phyloP scores from a whole-genome alignment of 306 rosid species.

The Citrullus amarus region DNA sequence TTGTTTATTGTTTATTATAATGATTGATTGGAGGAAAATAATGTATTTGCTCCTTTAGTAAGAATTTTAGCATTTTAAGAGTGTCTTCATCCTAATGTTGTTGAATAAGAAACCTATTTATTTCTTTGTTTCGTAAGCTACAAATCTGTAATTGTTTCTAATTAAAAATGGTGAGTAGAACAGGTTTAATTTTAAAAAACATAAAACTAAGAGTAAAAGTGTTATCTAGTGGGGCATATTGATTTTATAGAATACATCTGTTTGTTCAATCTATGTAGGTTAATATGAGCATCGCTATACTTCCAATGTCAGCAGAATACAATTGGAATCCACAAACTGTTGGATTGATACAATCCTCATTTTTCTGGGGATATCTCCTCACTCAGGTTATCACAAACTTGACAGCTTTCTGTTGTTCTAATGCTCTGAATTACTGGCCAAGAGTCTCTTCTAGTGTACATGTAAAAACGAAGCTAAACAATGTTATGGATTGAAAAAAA shows the following conservation, averaged over 20 bases:
- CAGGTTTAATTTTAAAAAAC: neutral
- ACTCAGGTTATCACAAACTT: slow-evolving; percentile 51
- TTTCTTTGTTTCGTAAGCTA: neutral
- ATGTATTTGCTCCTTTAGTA: neutral
- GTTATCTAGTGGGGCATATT: neutral
- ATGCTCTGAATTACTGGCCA: neutral
- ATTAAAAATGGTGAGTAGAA: neutral
- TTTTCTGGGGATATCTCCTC: slow-evolving; percentile 98
- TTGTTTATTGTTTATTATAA: neutral
- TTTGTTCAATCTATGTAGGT: slow-evolving; percentile 37
- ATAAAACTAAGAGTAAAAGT: neutral
- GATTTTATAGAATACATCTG: neutral
- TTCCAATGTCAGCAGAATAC: slow-evolving; percentile 95
- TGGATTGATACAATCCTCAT: slow-evolving; percentile 92
- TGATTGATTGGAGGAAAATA: neutral
- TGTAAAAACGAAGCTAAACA: neutral
- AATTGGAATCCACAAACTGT: slow-evolving; percentile 86
- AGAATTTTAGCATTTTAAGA: neutral
- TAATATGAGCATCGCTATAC: slow-evolving; percentile 98
- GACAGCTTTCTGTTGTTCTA: neutral
- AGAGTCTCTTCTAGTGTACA: neutral
- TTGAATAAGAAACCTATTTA: neutral
- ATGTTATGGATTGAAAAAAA: neutral
- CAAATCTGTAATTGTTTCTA: neutral
- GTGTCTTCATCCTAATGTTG: neutral